These are phyloP conservation scores for Ganoderma meredithae DNA, from an alignment of 1,284 basidiomycete species.

Conservation along the genomic window DNA sequence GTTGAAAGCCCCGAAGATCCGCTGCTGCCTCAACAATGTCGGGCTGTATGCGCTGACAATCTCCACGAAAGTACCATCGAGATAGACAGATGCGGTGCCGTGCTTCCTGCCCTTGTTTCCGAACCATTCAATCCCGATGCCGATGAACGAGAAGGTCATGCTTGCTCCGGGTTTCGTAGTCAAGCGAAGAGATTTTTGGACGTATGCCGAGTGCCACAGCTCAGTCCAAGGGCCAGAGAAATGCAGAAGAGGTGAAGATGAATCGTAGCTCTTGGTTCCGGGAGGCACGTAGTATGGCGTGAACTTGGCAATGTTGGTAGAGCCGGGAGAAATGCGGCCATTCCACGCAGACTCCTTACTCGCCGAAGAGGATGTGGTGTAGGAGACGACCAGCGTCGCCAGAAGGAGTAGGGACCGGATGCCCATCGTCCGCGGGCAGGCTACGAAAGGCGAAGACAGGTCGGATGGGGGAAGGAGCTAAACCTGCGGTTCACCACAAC, in stretches of 20 bases:
- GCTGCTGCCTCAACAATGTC: constrained; percentile 58
- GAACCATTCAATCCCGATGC: constrained; percentile 81
- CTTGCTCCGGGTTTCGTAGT: constrained; percentile 59
- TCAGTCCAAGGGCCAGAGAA: constrained; percentile 69
- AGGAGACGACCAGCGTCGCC: constrained; percentile 38
- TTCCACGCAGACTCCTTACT: constrained; percentile 65
- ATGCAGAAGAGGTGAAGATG: constrained; percentile 65
- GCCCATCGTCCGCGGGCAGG: constrained; percentile 28
- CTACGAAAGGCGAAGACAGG: neutral
- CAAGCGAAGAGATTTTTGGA: constrained; percentile 58
- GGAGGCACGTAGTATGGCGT: constrained; percentile 75
- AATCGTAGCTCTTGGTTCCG: constrained; percentile 75
- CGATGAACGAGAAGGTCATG: constrained; percentile 65
- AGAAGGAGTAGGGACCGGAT: constrained; percentile 35
- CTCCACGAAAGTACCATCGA: constrained; percentile 60
- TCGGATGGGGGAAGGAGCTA: constrained; percentile 5
- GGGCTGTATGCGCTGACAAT: constrained; percentile 56
- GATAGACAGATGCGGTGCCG: constrained; percentile 61
- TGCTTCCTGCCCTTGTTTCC: constrained; percentile 63
- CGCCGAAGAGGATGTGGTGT: constrained; percentile 26
- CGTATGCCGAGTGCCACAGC: constrained; percentile 56
- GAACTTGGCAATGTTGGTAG: constrained; percentile 55
- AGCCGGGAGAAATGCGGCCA: constrained; percentile 61
- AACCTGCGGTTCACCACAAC: neutral
- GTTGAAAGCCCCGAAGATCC: constrained; percentile 67